Evolutionary conservation across 1,284 basidiomycete genomes (phyloP), one percentile per base, ranked within the genome.

Genomic region (Chondrostereum purpureum): DNA sequence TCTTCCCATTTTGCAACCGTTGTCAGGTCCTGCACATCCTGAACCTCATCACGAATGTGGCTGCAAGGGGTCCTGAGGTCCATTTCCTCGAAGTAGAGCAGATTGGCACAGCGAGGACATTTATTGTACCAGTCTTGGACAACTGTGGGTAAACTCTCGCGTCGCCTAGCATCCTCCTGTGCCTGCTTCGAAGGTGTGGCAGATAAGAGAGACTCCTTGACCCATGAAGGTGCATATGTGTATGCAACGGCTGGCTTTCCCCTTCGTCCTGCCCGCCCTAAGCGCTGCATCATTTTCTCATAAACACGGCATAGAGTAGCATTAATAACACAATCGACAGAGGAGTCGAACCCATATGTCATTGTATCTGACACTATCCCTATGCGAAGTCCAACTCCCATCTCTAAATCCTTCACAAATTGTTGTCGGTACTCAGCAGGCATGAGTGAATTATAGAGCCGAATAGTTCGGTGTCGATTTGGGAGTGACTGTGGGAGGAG

Each of bases 401-500:
- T 19, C 36, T 44, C 20, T 11, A 50, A 46, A 37, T 49, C 43
- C 6, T 16, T n/a, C 16, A 34, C 16, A 22, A 46, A 46, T 21
- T 46, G 27, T 2, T 20, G 23, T 17, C 47, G 45, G 36, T 53
- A 50, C 2, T 39, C 18, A 16, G 13, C 13, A 5, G 51, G 23
- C 35, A 50, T 44, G 6, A 52, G 43, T 14, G 43, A 36, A 23
- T 49, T 51, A 36, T 51, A 53, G 4, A 51, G 38, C 31, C 46
- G 47, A 31, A 53, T 50, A 12, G 50, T 20, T 14, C 18, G 16
- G 18, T 11, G 8, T 8, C 47, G 47, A 20, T 47, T 22, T 3
- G 50, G 53, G 12, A 54, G 18, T 5, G 2, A 18, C 1, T n/a
- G 5, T 3, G 51, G 50, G n/a, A 54, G 48, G 14, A 54, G 43